Conservation (phyloP, 352 stramenopile species). For the Peronospora tabacina region DNA sequence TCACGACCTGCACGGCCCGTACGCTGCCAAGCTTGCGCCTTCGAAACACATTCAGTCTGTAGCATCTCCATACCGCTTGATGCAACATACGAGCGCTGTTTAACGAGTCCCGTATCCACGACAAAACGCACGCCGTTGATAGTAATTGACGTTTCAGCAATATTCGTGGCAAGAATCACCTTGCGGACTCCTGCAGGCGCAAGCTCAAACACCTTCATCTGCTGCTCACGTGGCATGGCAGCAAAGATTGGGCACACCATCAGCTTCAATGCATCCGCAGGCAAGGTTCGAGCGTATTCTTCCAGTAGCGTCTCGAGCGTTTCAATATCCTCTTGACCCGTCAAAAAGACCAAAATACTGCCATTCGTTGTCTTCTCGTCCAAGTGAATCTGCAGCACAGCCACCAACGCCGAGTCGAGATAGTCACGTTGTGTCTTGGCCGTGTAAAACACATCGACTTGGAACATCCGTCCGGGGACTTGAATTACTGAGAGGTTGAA, state of each 20-base stretch:
- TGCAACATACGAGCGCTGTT: slow-evolving; percentile 84
- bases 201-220: slow-evolving; percentile 91
- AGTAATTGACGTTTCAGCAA: slow-evolving; percentile 96
- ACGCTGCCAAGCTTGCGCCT: slow-evolving; percentile 88
- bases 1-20: slow-evolving; percentile 85
- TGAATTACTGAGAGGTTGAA: slow-evolving; percentile 72
- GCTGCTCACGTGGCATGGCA: slow-evolving; percentile 90
- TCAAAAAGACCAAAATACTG: slow-evolving; percentile 93
- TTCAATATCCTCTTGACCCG: slow-evolving; percentile 95
- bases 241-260: slow-evolving; percentile 94
- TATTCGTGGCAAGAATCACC: slow-evolving; percentile 94
- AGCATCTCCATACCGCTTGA: slow-evolving; percentile 86
- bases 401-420: slow-evolving; percentile 81
- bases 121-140: slow-evolving; percentile 94
- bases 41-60: slow-evolving; percentile 78
- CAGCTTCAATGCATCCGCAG: slow-evolving; percentile 60
- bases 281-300: slow-evolving; percentile 71
- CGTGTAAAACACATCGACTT: slow-evolving; percentile 88
- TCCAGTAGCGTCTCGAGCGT: slow-evolving; percentile 78
- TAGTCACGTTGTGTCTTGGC: slow-evolving; percentile 85
- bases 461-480: slow-evolving; percentile 84
- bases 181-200: slow-evolving; percentile 78
- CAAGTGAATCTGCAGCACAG: slow-evolving; percentile 87
- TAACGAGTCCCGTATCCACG: slow-evolving; percentile 82
- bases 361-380: slow-evolving; percentile 66